These are phyloP conservation scores for Ophiocordyceps camponoti-saundersi DNA, from an alignment of 2,329 filamentous ascomycete genomes.

Conservation along the genomic window DNA sequence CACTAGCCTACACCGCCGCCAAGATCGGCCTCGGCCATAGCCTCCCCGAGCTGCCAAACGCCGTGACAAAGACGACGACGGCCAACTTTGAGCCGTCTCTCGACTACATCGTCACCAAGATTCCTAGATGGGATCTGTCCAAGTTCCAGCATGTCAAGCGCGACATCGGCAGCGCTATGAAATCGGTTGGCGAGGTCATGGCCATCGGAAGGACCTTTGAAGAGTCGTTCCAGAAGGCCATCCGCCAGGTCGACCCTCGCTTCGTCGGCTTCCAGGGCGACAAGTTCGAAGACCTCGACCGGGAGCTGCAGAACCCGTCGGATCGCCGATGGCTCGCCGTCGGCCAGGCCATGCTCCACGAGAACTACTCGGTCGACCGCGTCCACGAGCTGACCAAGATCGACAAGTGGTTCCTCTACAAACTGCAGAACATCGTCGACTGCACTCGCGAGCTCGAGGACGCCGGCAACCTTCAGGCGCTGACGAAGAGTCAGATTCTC, in stretches of 20 bases:
- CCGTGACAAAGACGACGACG: constrained; percentile 86
- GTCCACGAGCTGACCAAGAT: constrained; percentile 98
- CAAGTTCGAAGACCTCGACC: constrained; percentile 71
- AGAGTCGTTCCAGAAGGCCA: constrained; percentile 96
- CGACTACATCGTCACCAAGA: constrained; percentile 98
- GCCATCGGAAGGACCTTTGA: constrained; percentile 93
- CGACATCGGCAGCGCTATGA: constrained; percentile 94
- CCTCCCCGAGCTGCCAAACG: constrained; percentile 90
- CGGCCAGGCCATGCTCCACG: constrained; percentile 91
- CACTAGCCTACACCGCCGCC: constrained; percentile 87
- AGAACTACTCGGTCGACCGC: constrained; percentile 85
- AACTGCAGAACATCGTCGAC: constrained; percentile 78
- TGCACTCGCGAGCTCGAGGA: constrained; percentile 63
- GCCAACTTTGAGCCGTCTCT: constrained; percentile 97
- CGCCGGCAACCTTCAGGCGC: constrained; percentile 42
- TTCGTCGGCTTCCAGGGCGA: no score
- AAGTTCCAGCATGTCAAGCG: constrained; percentile 97
- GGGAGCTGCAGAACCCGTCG: constrained; percentile 90
- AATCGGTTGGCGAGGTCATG: constrained; percentile 99
- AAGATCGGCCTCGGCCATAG: constrained; percentile 92
- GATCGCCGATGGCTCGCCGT: constrained; percentile 96
- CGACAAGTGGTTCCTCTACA: constrained; percentile 94
- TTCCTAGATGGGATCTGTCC: constrained; percentile 96
- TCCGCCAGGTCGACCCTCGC: constrained; percentile 46
- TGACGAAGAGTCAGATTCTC: no score